Base-by-base conservation (phyloP, 2,329 filamentous ascomycete genomes). In the Coleophoma cylindrospora region DNA sequence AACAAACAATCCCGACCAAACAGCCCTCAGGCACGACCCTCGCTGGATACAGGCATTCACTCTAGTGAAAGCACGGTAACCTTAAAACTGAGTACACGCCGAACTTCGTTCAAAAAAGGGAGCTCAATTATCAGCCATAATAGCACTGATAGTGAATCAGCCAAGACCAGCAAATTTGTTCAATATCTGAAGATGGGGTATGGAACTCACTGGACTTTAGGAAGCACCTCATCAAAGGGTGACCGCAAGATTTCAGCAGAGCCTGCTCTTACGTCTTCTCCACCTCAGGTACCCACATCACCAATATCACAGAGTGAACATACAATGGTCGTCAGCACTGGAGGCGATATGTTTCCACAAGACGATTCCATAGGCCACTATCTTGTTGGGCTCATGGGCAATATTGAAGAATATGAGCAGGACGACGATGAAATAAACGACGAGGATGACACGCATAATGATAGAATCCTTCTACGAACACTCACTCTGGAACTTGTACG, bases 101-200 rank as follows among this genome's bases (percentile, higher is more conserved):
- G 50, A 7, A 56, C 60, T 21, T 50, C 54, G 3, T 15, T 56
- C 9, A 44, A 40, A 7, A 53, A 52, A 33, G 54, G 46, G 1
- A 34, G 47, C 21, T 49, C 53, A n/a, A 33, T 12, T 33, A 13
- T 34, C 9, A 60, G 57, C 36, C 40, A 54, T 48, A 50, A 54
- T 21, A 54, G 54, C 37, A 57, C 54, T 9, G 59, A 60, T 17
- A 61, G 57, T 34, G 61, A 65, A 33, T 54, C 60, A 12, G 49
- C 34, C 9, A 58, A 55, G 34, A 34, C 53, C 15, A 58, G 43
- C 17, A 81, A 74, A 50, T 73, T 84, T 58, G 76, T 84, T 61
- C 79, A 76, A 55, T 86, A 83, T 59, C 72, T 89, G 47, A 88
- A 83, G 60, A 67, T 86, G 45, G 82, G 82, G 4, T 86, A 86